Percentiles rank a stretch among this genome's conserved stretches.
Evolutionary conservation across 2,329 filamentous ascomycete genomes (phyloP).

Genomic region (Scedosporium boydii): DNA sequence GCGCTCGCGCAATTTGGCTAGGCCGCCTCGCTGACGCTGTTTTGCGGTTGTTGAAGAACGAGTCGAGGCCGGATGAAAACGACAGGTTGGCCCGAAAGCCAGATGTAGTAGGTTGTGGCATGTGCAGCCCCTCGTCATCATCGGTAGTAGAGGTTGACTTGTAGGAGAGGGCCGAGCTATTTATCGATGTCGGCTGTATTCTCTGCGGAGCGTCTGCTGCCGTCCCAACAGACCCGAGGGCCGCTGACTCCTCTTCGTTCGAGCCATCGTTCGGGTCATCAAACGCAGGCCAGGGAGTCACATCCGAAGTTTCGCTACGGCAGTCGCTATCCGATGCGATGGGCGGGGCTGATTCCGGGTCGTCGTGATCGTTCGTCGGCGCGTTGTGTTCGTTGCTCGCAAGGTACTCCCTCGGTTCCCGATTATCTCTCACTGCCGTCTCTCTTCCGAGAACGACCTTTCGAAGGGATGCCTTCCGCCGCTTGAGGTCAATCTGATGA

Average conservation of each 20-base stretch:
- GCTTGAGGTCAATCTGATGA: neutral
- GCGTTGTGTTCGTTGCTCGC: neutral
- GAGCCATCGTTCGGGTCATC: conserved; percentile 5
- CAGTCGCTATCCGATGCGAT: neutral
- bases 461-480: conserved; percentile 1
- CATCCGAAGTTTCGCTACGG: conserved; percentile 4
- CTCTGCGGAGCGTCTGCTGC: conserved; percentile 11
- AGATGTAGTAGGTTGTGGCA: conserved; percentile 38
- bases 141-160: conserved; percentile 62
- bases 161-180: conserved; percentile 47
- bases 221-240: conserved; percentile 10
- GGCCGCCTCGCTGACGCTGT: conserved; percentile 36
- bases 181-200: neutral
- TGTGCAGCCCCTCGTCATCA: conserved; percentile 68
- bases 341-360: neutral
- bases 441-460: conserved; percentile 6
- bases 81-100: conserved; percentile 30
- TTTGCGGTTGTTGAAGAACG: conserved; percentile 44
- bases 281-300: conserved; percentile 9
- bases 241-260: conserved; percentile 6
- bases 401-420: neutral
- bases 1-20: conserved; percentile 47
- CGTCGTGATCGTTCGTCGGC: neutral
- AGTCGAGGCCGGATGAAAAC: conserved; percentile 50
- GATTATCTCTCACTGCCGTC: neutral